phyloP scores from a whole-genome alignment of 2,329 filamentous ascomycete species.

The Annulohypoxylon truncatum region DNA sequence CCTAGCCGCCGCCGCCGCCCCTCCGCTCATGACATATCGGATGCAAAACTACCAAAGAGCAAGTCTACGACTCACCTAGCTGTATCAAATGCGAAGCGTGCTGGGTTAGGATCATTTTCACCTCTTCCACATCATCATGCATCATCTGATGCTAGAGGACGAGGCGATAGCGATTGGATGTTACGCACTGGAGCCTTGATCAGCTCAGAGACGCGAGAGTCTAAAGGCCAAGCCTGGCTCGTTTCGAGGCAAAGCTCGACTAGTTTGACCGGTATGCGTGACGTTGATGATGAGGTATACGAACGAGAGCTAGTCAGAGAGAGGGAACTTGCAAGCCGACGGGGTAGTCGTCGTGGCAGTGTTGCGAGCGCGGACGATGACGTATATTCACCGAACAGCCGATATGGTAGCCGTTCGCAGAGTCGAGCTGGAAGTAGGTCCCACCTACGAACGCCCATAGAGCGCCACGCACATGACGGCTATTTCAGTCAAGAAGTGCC shows the following conservation, averaged over 20 bases:
- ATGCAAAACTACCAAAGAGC: slow-evolving; percentile 64
- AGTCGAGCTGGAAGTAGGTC: slow-evolving; percentile 59
- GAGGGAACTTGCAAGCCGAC: slow-evolving; percentile 61
- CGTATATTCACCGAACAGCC: slow-evolving; percentile 57
- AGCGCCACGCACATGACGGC: slow-evolving; percentile 55
- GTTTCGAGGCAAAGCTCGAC: slow-evolving; percentile 73
- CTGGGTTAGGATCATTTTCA: slow-evolving; percentile 41
- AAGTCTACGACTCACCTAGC: slow-evolving; percentile 71
- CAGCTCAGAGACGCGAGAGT: slow-evolving; percentile 71
- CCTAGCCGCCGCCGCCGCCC: slow-evolving; percentile 57
- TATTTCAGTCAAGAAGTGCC: slow-evolving; percentile 54
- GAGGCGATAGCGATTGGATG: slow-evolving; percentile 72
- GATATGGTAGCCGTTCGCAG: slow-evolving; percentile 59
- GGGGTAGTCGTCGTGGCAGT: slow-evolving; percentile 61
- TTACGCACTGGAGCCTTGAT: slow-evolving; percentile 72
- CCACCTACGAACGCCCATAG: slow-evolving; percentile 59
- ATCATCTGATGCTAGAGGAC: slow-evolving; percentile 49
- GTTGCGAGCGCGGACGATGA: slow-evolving; percentile 53
- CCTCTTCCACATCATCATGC: slow-evolving; percentile 48
- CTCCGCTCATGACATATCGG: slow-evolving; percentile 50
- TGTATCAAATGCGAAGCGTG: slow-evolving; percentile 41
- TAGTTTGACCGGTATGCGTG: slow-evolving; percentile 64
- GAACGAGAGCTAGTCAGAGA: slow-evolving; percentile 64
- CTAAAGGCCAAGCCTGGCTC: slow-evolving; percentile 76
- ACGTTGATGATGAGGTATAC: slow-evolving; percentile 65